Conservation (phyloP, 176 grass and related monocot genomes). For the Hsuehochloa calcarea region DNA sequence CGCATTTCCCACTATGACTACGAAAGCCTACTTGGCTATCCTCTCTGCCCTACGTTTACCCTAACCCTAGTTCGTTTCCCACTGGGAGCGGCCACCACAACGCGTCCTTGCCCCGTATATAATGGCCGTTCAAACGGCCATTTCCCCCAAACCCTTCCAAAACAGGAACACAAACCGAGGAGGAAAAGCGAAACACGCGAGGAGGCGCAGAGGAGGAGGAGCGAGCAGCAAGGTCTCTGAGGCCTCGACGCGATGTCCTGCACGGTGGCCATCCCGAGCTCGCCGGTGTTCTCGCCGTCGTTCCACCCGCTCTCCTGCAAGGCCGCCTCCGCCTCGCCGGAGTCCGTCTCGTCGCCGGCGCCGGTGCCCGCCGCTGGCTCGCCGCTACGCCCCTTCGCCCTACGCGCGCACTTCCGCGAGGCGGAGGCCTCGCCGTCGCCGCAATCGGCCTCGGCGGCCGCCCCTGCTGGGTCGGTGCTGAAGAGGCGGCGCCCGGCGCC, state of each 20-base stretch:
- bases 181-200: not conserved
- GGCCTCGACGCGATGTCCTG: constrained; percentile 60
- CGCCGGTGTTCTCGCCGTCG: constrained; percentile 91
- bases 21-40: not conserved
- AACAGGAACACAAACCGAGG: constrained; percentile 20
- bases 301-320: constrained; percentile 78
- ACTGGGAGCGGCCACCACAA: constrained; percentile 23
- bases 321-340: constrained; percentile 59
- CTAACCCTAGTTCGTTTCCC: constrained; percentile 2
- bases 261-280: constrained; percentile 82
- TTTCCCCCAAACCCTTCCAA: constrained; percentile 27
- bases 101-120: constrained; percentile 33
- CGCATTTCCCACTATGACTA: too few relatives aligned
- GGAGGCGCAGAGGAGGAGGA: not conserved
- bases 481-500: constrained; percentile 84
- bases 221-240: not conserved
- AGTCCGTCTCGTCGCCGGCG: constrained; percentile 44
- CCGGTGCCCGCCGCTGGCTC: constrained; percentile 41
- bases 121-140: constrained; percentile 42
- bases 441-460: not conserved
- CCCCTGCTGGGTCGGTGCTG: constrained; percentile 34
- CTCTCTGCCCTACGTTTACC: not conserved
- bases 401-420: constrained; percentile 45
- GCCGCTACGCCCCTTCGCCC: constrained; percentile 38
- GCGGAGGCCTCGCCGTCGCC: constrained; percentile 27